A percentile compares a stretch with the other conserved stretches of the same genome.
Conservation (phyloP, 1,139 yeast species). For the Zygoascus meyerae region DNA sequence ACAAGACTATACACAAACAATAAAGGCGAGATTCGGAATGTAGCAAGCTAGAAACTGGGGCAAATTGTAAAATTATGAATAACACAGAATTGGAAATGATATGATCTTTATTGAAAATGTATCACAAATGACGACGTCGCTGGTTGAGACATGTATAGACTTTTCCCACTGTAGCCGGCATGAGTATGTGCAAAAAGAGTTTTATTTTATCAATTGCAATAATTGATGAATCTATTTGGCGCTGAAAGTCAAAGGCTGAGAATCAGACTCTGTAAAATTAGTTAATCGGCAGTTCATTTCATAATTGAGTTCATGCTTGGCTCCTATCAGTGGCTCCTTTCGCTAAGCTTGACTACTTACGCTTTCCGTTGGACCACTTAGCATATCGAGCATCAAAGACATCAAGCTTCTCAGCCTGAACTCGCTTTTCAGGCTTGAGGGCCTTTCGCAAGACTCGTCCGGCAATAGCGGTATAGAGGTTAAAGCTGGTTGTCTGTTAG, state of each 20-base stretch:
- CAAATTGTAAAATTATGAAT: too few species aligned
- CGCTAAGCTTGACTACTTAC: constrained; percentile 24
- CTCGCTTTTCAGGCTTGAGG: constrained; percentile 81
- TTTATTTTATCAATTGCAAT: too few species aligned
- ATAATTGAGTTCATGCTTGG: neutral
- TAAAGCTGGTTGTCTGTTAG: constrained; percentile 42
- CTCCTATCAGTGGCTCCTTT: neutral
- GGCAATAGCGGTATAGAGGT: constrained; percentile 86
- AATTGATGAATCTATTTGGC: constrained; percentile 4
- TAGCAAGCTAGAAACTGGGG: too few species aligned
- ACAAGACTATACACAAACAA: too few species aligned
- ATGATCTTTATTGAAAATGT: too few species aligned
- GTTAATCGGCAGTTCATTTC: neutral
- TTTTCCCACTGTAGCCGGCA: too few species aligned
- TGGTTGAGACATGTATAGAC: too few species aligned
- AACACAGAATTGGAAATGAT: too few species aligned
- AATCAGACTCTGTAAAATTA: constrained; percentile 19
- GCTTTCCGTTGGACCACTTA: constrained; percentile 65
- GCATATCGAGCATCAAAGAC: constrained; percentile 69
- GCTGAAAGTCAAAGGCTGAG: constrained; percentile 21
- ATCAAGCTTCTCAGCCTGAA: constrained; percentile 70
- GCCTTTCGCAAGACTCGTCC: constrained; percentile 87
- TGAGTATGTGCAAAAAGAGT: too few species aligned
- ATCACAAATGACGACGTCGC: too few species aligned
- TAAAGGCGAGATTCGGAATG: too few species aligned